Evolutionary conservation across 495 filamentous ascomycete species (phyloP).

Genomic region (Aspergillus haitiensis): DNA sequence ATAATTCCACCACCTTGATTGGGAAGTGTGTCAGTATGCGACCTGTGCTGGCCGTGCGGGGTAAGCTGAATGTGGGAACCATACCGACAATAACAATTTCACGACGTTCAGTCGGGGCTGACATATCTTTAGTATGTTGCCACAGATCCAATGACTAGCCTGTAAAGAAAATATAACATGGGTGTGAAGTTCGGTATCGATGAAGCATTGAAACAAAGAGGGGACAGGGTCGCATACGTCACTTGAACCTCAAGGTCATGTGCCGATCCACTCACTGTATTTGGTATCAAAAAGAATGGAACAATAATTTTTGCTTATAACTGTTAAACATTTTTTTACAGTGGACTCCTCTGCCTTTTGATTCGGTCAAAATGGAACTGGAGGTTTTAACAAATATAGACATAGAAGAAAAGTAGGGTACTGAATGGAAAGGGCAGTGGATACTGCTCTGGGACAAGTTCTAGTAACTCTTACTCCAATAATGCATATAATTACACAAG

Average conservation of each 20-base stretch:
- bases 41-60: conserved; percentile 26
- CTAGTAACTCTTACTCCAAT: conserved; percentile 21
- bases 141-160: conserved; percentile 15
- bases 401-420: too few relatives aligned
- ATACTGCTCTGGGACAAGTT: not conserved
- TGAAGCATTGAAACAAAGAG: not conserved
- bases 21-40: conserved; percentile 14
- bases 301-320: too few relatives aligned
- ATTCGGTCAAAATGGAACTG: too few relatives aligned
- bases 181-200: conserved; percentile 4
- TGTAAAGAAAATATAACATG: conserved; percentile 33
- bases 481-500: conserved; percentile 25
- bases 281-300: too few relatives aligned
- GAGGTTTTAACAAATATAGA: too few relatives aligned
- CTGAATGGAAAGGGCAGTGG: not conserved
- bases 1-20: conserved; percentile 86
- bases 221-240: too few relatives aligned
- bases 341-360: too few relatives aligned
- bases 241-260: too few relatives aligned
- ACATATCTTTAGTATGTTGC: conserved; percentile 37
- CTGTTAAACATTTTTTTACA: too few relatives aligned
- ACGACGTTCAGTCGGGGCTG: conserved; percentile 42
- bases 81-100: conserved; percentile 72
- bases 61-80: conserved; percentile 29
- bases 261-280: too few relatives aligned